Evolutionary conservation across 2,329 filamentous ascomycete genomes (phyloP), one percentile per base, ranked within the genome.

Genomic region (Trichoderma sp.): DNA sequence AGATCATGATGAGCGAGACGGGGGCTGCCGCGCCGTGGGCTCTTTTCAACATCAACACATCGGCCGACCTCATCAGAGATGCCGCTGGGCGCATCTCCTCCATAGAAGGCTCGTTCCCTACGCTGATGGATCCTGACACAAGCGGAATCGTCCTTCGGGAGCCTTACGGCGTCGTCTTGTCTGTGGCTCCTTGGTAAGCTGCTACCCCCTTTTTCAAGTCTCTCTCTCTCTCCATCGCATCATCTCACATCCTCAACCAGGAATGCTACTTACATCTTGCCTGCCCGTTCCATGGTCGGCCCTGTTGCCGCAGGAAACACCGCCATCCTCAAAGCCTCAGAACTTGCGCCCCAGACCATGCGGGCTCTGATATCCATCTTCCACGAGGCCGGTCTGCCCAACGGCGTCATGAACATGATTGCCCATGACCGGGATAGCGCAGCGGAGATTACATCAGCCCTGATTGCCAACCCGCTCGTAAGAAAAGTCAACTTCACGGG

Each of bases 401-500:
- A 83, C 1, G 93, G 93, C 28, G 90, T 88, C 4, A 78, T 97
- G 37, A 96, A 94, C 77, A 82, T 93, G 55, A 81, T 97, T 43
- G 90, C 89, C 26, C 81, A 84, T 39, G 86, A 89, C 3, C 87
- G 89, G 68, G 84, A 88, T 68, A 86, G 91, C 72, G 93, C 92
- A 0, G 84, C 89, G 0, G 82, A 84, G 14, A 83, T 95, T 37
- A 94, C 91, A 0, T 84, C 84, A 32, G 82, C 87, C 1, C 78
- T 96, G 34, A 91, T 96, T 72, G 85, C 87, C 59, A 83, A 91
- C 74, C 86, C 87, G 0, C 82, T 83, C 0, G 81, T 96, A 68
- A 90, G 89, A 77, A 96, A 96, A 81, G 84, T 97, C 77, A 96
- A 93, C 81, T 97, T 96, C 79, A 97, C 93, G 0, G 93, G 93